These are phyloP conservation scores for Phaeoacremonium minimum DNA, from an alignment of 2,329 filamentous ascomycete genomes.

Conservation along the genomic window DNA sequence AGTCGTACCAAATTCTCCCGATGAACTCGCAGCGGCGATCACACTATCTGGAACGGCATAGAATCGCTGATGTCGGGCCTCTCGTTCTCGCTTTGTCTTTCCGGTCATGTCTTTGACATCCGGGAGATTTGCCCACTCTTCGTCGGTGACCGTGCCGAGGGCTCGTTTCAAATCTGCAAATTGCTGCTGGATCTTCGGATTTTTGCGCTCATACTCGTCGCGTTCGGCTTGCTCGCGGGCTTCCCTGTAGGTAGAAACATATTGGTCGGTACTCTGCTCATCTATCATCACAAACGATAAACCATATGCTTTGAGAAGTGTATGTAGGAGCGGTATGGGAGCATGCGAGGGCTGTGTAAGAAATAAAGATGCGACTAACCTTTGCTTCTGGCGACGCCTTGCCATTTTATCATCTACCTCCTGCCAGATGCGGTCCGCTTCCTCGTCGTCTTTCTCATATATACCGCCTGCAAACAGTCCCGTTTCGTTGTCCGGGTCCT, in stretches of 20 bases:
- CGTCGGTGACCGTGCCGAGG: conserved; percentile 81
- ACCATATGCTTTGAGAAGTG: conserved; percentile 42
- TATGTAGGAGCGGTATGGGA: background rate
- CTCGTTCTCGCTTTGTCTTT: conserved; percentile 81
- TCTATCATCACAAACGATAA: conserved; percentile 62
- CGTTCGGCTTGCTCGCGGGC: conserved; percentile 84
- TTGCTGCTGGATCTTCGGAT: conserved; percentile 96
- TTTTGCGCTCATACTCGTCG: conserved; percentile 94
- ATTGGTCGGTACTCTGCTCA: conserved; percentile 75
- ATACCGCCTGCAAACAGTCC: conserved; percentile 92
- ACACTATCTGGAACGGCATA: conserved; percentile 98
- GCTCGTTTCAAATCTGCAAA: conserved; percentile 95
- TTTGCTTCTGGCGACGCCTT: conserved; percentile 76
- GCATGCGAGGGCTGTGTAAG: conserved; percentile 20
- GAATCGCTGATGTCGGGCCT: conserved; percentile 78
- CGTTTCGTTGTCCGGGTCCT: conserved; percentile 95
- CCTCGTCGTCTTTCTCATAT: conserved; percentile 96
- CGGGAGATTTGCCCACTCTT: conserved; percentile 93
- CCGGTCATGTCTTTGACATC: conserved; percentile 96
- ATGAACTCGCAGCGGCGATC: conserved; percentile 77
- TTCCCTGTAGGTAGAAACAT: conserved; percentile 71
- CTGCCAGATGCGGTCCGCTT: conserved; percentile 93
- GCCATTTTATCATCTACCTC: conserved; percentile 98
- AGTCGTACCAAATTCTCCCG: conserved; percentile 79
- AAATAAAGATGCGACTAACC: conserved; percentile 59